Evolutionary conservation across 2,329 filamentous ascomycete species (phyloP), one percentile per base, ranked within the genome.

Genomic region (Verticillium nubilum): DNA sequence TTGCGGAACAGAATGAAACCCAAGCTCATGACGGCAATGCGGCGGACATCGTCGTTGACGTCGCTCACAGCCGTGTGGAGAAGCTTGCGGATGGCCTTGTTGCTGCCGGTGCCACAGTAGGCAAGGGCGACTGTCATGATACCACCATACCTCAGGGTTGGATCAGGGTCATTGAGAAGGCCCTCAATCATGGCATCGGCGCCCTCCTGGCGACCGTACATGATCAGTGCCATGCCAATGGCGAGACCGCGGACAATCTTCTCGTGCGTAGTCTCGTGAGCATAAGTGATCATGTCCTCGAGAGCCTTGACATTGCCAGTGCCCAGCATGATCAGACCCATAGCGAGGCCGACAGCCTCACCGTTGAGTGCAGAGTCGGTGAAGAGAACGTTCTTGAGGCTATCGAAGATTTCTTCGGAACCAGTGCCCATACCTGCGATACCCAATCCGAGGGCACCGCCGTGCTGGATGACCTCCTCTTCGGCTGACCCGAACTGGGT

Each of bases 1-100:
- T 98, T 99, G 64, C 95, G 86, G 89, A 99, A 99, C 28, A 99
- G 85, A 65, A 99, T 97, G 76, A 99, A 99, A 50, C 95, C 95
- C 72, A 99, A 84, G 76, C 92, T 96, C 90, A 99, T 96, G 63
- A 99, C 95, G 13, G 95, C 95, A 63, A 96, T 92, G 68, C 95
- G 87, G 67, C 95, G 91, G 35, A 99, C 95, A 73, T 99, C 95
- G 68, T 99, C 95, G 69, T 93, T 98, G 64, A 98, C 95, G 76
- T 99, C 95, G 73, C 93, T 98, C 64, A 99, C 96, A 59, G 95
- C 95, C 62, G 95, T 91, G 72, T 99, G 95, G 12, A 99, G 86
- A 29, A 99, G 83, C 76, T 95, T 96, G 58, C 96, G 89, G 56
- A 99, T 95, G 26, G 96, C 95, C 81, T 98, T 98, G 82, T 99